Evolutionary conservation across 164 flowering plant species (phyloP).

Genomic region (Taxillus chinensis): DNA sequence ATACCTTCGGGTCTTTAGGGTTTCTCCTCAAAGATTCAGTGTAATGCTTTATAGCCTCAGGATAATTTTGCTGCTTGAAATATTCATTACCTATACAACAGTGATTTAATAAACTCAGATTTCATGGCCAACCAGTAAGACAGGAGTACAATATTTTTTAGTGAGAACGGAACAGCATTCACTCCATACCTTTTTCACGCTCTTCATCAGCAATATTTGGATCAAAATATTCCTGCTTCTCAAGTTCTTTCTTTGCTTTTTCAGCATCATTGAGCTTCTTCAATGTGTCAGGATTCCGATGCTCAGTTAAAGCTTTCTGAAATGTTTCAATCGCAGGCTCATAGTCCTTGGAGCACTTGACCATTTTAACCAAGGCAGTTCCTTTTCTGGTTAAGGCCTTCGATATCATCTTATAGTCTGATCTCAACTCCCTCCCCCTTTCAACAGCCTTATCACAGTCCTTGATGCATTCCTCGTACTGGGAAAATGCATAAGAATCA

Average conservation of each 20-base stretch:
- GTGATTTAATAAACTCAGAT: not conserved
- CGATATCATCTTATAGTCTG: slow-evolving; percentile 92
- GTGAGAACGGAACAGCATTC: not conserved
- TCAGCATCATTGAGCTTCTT: slow-evolving; percentile 93
- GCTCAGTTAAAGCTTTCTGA: slow-evolving; percentile 97
- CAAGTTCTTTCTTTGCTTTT: slow-evolving; percentile 86
- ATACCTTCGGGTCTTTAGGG: slow-evolving; percentile 78
- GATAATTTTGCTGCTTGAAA: slow-evolving; percentile 86
- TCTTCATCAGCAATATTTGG: slow-evolving; percentile 86
- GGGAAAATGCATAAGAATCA: not conserved
- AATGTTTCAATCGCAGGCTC: slow-evolving; percentile 87
- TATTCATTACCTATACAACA: slow-evolving; percentile 61
- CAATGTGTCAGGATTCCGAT: slow-evolving; percentile 89
- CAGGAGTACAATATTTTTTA: no score
- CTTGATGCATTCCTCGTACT: slow-evolving; percentile 92
- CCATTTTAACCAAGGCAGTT: slow-evolving; percentile 78
- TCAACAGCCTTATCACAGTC: slow-evolving; percentile 98
- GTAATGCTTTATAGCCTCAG: slow-evolving; percentile 88
- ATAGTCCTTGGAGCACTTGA: slow-evolving; percentile 77
- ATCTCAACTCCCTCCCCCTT: slow-evolving; percentile 85
- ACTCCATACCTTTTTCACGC: slow-evolving; percentile 80
- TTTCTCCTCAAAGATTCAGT: slow-evolving; percentile 84
- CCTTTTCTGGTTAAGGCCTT: slow-evolving; percentile 95
- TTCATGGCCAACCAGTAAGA: no score
- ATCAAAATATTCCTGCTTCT: slow-evolving; percentile 87